A percentile compares a stretch with the other conserved stretches of the same genome.
phyloP scores from a whole-genome alignment of 257 asterid genomes.

The Solanum piurae region DNA sequence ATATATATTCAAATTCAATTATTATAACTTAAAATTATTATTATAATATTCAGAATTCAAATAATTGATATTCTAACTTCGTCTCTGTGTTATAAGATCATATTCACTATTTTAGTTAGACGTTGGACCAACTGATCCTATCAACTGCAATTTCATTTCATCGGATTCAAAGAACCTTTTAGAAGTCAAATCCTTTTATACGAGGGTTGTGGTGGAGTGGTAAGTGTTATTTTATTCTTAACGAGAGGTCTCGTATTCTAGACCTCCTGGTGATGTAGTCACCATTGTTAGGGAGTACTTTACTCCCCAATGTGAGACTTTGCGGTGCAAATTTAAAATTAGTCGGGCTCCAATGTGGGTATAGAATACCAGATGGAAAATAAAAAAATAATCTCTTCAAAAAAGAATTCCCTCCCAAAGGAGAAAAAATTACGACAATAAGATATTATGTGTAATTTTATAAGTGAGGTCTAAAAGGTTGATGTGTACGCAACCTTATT shows the following conservation, averaged over 20 bases:
- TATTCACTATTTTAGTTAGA: not conserved
- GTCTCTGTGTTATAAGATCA: too few species aligned
- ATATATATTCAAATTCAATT: too few species aligned
- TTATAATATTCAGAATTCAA: too few species aligned
- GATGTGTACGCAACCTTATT: not conserved
- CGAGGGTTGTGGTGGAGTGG: too few species aligned
- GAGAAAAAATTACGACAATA: not conserved
- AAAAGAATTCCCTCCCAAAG: not conserved
- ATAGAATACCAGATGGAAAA: accelerated
- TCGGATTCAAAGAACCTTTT: not conserved
- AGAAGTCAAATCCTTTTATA: not conserved
- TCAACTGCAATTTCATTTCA: not conserved
- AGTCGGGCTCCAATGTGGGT: accelerated
- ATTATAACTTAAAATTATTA: too few species aligned
- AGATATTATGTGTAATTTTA: not conserved
- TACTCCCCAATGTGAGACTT: not conserved
- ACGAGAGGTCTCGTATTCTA: accelerated
- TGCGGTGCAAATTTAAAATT: accelerated
- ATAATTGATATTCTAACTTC: too few species aligned
- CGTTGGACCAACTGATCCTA: not conserved
- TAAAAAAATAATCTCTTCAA: not conserved
- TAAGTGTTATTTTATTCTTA: too few species aligned
- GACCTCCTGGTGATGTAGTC: accelerated
- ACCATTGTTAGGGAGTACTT: too few species aligned
- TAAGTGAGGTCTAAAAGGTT: accelerated